Conservation (phyloP, 1,284 basidiomycete species). For the Irpex rosettiformis region DNA sequence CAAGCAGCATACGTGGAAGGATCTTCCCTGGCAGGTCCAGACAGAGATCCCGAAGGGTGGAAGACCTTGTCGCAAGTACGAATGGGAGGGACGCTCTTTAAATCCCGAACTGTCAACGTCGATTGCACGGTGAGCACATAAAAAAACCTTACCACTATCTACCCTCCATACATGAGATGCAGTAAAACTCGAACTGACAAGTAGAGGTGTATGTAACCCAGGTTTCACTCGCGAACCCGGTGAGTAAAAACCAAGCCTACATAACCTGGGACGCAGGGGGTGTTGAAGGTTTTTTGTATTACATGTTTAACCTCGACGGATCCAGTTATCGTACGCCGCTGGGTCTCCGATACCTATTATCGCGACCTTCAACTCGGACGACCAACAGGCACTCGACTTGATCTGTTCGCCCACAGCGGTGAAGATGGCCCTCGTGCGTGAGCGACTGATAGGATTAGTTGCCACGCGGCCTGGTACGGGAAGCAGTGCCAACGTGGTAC, state of each 20-base stretch:
- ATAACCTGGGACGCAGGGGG: neutral
- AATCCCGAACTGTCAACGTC: constrained; percentile 31
- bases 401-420: constrained; percentile 39
- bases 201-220: constrained; percentile 26
- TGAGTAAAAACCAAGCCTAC: constrained; percentile 26
- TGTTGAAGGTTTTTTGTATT: too few relatives aligned
- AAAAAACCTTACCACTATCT: constrained; percentile 20
- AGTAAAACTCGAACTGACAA: neutral
- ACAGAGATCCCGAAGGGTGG: constrained; percentile 34
- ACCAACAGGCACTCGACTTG: constrained; percentile 48
- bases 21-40: constrained; percentile 27
- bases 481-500: constrained; percentile 45
- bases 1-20: constrained; percentile 29
- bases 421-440: constrained; percentile 28
- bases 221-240: constrained; percentile 54
- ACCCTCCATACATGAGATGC: neutral
- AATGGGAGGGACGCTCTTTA: constrained; percentile 30
- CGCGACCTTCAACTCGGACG: constrained; percentile 39
- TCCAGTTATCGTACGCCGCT: constrained; percentile 45
- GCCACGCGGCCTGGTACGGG: constrained; percentile 37
- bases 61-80: constrained; percentile 27
- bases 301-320: neutral
- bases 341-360: constrained; percentile 48
- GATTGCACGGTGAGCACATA: constrained; percentile 33
- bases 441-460: constrained; percentile 42